phyloP scores from a whole-genome alignment of 176 grass and related monocot species.

The Avena atlantica region DNA sequence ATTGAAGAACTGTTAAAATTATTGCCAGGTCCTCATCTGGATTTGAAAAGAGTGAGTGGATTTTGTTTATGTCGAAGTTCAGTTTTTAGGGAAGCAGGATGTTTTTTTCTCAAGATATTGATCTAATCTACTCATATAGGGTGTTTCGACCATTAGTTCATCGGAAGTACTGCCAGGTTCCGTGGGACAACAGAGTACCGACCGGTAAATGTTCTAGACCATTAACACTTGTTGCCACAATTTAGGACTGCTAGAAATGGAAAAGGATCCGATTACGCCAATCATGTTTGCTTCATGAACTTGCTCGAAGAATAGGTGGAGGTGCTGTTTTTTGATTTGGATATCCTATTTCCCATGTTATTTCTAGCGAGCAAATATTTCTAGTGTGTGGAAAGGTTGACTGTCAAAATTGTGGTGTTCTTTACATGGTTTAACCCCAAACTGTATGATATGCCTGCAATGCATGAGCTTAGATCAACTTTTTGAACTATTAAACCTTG shows the following conservation, averaged over 20 bases:
- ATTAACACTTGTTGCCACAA: constrained; percentile 8
- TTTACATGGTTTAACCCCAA: background rate
- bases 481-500: background rate
- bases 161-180: constrained; percentile 45
- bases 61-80: background rate
- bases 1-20: constrained; percentile 90
- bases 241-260: constrained; percentile 29
- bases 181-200: constrained; percentile 59
- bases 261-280: background rate
- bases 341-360: background rate
- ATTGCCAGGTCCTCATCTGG: constrained; percentile 86
- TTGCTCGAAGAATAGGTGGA: background rate
- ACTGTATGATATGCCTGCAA: background rate
- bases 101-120: constrained; percentile 18
- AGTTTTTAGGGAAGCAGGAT: background rate
- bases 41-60: constrained; percentile 82
- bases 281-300: constrained; percentile 7
- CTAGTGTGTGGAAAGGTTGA: background rate
- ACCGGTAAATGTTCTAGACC: constrained; percentile 56
- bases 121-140: constrained; percentile 44
- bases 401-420: constrained; percentile 18
- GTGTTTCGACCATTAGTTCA: constrained; percentile 42
- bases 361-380: background rate
- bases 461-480: background rate
- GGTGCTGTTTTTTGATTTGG: background rate